Conservation (phyloP, 306 rosid species). For the Lotus japonicus region DNA sequence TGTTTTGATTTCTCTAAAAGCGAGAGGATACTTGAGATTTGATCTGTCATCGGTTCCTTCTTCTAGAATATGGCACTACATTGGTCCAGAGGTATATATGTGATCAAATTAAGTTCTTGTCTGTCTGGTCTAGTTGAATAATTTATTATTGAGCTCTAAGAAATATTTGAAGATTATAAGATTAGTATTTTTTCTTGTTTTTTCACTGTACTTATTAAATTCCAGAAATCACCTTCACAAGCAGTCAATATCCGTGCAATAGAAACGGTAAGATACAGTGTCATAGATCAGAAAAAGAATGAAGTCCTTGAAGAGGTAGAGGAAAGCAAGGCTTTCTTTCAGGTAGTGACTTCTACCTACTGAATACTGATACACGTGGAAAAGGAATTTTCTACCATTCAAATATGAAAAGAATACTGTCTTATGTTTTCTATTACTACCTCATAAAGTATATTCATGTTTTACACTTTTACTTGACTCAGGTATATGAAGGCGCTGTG, state of each 20-base stretch:
- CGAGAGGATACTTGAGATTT: slow-evolving; percentile 50
- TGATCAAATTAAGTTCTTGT: slow-evolving; percentile 14
- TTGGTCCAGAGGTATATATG: slow-evolving; percentile 65
- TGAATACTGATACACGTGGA: background rate
- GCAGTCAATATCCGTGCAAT: slow-evolving; percentile 75
- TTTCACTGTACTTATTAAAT: background rate
- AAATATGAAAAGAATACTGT: background rate
- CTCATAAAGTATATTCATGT: slow-evolving; percentile 6
- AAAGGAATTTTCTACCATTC: background rate
- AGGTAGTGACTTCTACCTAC: slow-evolving; percentile 39
- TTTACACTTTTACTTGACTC: slow-evolving; percentile 24
- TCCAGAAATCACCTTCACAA: slow-evolving; percentile 74
- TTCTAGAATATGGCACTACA: slow-evolving; percentile 67
- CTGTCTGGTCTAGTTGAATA: slow-evolving; percentile 22
- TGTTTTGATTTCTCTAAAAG: slow-evolving; percentile 48
- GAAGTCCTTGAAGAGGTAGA: slow-evolving; percentile 89
- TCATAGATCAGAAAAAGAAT: slow-evolving; percentile 48
- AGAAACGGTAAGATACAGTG: slow-evolving; percentile 61
- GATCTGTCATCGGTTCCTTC: slow-evolving; percentile 43
- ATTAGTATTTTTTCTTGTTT: background rate
- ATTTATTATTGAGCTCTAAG: slow-evolving; percentile 4
- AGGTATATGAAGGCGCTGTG: slow-evolving; percentile 95
- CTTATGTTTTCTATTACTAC: background rate
- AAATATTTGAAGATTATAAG: background rate
- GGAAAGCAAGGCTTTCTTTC: slow-evolving; percentile 96